Base-by-base conservation (phyloP, 495 filamentous ascomycete species). In the Elaphomyces granulatus region DNA sequence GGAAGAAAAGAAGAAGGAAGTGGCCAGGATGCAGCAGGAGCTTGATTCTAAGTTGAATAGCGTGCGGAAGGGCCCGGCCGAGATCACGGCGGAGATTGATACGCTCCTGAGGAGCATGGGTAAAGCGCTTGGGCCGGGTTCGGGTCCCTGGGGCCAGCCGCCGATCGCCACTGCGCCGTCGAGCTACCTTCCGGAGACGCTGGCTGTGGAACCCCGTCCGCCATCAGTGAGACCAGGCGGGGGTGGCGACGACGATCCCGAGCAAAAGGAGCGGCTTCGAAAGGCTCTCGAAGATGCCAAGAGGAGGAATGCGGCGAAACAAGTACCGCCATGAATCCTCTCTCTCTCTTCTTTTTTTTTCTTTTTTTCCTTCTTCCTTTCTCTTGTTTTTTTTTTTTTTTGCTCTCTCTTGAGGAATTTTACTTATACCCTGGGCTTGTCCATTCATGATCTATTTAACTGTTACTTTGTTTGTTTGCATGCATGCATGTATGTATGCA, bases 1-100 rank as follows among this genome's bases (percentile, higher is more conserved):
- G 18, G 58, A 52, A 38, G 70, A 72, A 43, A 68, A 70, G 48
- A 56, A 61, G 42, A 70, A 69, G 40, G 70, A 73, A 42, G 70
- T 72, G 47, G 51, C 53, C 1, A 66, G 66, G 23, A 59, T 73
- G 20, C 60, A 64, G 46, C 42, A 41, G 32, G 67, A 72, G 19
- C 49, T 67, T 9, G 43, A 61, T 12, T 60, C 59, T 16, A 71
- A 70, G 36, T 41, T 73, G 36, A 55, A 63, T 16, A 71, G 68
- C 33, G 61, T 73, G 16, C 55, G 58, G 20, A 62, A 63, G 40
- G 56, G 58, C 8, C 62, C 67, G 4, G 46, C 50, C 12, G 49
- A 66, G 21, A 59, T 60, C 19, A 51, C 53, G 16, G 14, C 32
- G 10, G 50, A 48, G 4, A 51, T 66, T 34, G 48, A 61, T 32